Conservation (phyloP, 164 flowering plant genomes). For the Sextonia rubra region DNA sequence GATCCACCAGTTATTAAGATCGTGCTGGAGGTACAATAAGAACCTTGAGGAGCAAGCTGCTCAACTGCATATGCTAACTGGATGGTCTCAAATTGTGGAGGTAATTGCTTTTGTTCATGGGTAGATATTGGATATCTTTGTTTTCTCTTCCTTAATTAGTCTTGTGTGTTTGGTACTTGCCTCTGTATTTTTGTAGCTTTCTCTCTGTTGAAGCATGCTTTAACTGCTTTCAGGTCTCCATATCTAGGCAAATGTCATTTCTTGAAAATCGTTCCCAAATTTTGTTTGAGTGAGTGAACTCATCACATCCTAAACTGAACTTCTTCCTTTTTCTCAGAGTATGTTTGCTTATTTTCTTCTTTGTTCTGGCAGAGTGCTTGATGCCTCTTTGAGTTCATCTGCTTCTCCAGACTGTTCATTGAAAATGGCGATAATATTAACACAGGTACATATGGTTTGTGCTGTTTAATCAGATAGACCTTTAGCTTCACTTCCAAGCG, state of each 20-base stretch:
- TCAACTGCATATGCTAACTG: slow-evolving; percentile 93
- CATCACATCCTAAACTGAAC: not conserved
- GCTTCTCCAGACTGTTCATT: slow-evolving; percentile 94
- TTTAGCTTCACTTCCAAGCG: not conserved
- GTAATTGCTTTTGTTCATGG: not conserved
- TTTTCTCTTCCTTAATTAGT: not conserved
- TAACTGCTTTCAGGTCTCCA: slow-evolving; percentile 51
- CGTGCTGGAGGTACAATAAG: slow-evolving; percentile 93
- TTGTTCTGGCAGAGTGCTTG: slow-evolving; percentile 57
- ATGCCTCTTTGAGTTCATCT: slow-evolving; percentile 75
- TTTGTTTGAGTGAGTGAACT: slow-evolving; percentile 62
- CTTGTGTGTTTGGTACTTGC: not conserved
- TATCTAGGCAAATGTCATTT: slow-evolving; percentile 60
- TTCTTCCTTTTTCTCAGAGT: not conserved
- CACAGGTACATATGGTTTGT: slow-evolving; percentile 47
- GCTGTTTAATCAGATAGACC: too few species aligned
- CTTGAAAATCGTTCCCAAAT: slow-evolving; percentile 69
- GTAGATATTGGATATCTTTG: not conserved
- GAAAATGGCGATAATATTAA: slow-evolving; percentile 81
- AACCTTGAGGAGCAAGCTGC: slow-evolving; percentile 99
- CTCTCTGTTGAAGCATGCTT: not conserved
- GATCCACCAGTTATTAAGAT: slow-evolving; percentile 70
- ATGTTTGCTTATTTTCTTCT: not conserved
- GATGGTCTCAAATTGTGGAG: slow-evolving; percentile 92
- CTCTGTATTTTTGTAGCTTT: not conserved